phyloP scores from a whole-genome alignment of 768 basidiomycete genomes.

The Harrya chromipes region DNA sequence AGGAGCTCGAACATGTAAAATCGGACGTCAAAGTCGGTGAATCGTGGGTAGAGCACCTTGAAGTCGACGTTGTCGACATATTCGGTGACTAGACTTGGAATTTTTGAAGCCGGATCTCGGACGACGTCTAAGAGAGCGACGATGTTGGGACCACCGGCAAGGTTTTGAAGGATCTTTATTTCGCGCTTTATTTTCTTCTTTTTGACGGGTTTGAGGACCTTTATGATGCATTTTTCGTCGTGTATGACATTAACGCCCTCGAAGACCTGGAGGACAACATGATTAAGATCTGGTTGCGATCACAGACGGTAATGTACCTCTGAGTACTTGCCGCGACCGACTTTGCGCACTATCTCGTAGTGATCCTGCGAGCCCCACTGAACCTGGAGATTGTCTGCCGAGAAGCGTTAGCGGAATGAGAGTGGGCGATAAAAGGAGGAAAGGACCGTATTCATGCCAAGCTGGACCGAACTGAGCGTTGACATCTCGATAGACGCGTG shows the following conservation, averaged over 20 bases:
- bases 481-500: conserved; percentile 86
- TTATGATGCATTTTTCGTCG: conserved; percentile 96
- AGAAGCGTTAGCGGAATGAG: conserved; percentile 13
- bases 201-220: conserved; percentile 98
- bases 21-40: conserved; percentile 93
- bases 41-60: conserved; percentile 93
- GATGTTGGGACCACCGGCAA: conserved; percentile 94
- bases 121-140: conserved; percentile 94
- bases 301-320: conserved; percentile 52
- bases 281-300: conserved; percentile 15
- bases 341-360: conserved; percentile 96
- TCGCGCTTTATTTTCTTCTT: conserved; percentile 99
- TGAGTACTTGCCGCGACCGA: conserved; percentile 93
- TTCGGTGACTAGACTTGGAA: conserved; percentile 95
- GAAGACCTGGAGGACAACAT: conserved; percentile 58
- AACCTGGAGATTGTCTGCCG: conserved; percentile 89
- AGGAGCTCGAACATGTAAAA: conserved; percentile 97
- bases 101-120: conserved; percentile 93
- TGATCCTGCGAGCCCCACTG: conserved; percentile 97
- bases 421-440: neutral
- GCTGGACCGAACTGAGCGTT: conserved; percentile 83
- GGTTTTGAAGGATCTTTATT: conserved; percentile 96
- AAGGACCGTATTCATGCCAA: conserved; percentile 94
- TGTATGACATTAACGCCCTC: conserved; percentile 90
- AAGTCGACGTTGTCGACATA: conserved; percentile 98